Evolutionary conservation across 225 moss, liverwort and hornwort species (phyloP).

Genomic region (Polytrichum formosum): DNA sequence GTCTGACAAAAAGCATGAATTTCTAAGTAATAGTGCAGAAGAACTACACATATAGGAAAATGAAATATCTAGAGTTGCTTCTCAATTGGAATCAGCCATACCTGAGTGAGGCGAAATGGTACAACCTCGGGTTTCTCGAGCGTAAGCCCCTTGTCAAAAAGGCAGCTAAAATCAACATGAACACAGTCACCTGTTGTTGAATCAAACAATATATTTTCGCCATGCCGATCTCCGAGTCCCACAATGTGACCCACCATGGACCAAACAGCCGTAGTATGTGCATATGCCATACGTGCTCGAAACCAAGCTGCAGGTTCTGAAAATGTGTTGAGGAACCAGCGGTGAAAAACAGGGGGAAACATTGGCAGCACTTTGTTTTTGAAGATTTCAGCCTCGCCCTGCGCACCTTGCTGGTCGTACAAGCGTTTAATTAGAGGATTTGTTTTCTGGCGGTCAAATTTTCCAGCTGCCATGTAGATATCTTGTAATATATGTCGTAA

Average conservation of each 20-base stretch:
- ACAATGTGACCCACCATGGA: slow-evolving; percentile 99
- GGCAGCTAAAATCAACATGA: slow-evolving; percentile 99
- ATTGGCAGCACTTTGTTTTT: slow-evolving; percentile 79
- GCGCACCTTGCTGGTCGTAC: slow-evolving; percentile 87
- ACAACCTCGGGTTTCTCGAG: slow-evolving; percentile 98
- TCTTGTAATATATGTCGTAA: slow-evolving; percentile 95
- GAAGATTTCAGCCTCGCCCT: slow-evolving; percentile 77
- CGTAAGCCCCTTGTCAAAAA: slow-evolving; percentile 94
- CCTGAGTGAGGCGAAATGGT: slow-evolving; percentile 96
- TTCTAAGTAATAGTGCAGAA: too few species aligned
- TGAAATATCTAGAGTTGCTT: not conserved
- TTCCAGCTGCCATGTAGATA: slow-evolving; percentile 77
- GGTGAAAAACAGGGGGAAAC: slow-evolving; percentile 96
- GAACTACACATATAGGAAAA: too few species aligned
- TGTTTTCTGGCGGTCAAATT: slow-evolving; percentile 90
- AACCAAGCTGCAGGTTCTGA: slow-evolving; percentile 98
- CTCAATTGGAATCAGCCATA: slow-evolving; percentile 1
- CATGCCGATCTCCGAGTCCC: slow-evolving; percentile 93
- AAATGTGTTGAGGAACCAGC: slow-evolving; percentile 97
- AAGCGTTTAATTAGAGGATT: slow-evolving; percentile 84
- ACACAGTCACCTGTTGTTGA: slow-evolving; percentile 96
- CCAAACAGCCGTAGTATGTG: slow-evolving; percentile 98
- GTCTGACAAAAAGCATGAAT: too few species aligned
- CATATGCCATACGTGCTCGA: slow-evolving; percentile 93
- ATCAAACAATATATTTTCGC: slow-evolving; percentile 95